Percentiles rank a stretch among this genome's conserved stretches.
Conservation (phyloP, 192 early-diverging fungal genomes). For the Coemansia sp. region DNA sequence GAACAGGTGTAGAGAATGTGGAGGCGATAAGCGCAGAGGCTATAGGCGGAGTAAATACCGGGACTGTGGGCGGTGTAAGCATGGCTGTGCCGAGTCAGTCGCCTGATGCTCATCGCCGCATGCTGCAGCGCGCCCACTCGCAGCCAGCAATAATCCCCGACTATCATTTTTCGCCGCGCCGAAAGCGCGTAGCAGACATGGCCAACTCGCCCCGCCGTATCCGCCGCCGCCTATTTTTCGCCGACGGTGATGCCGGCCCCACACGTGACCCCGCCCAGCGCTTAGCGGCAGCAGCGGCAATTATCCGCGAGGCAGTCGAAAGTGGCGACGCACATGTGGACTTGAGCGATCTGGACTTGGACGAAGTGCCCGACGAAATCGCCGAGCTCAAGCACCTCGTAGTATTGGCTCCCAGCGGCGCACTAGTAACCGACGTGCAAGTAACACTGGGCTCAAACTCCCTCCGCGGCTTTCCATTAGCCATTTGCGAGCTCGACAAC, state of each 20-base stretch:
- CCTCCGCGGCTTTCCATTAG: conserved; percentile 36
- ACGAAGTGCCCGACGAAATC: conserved; percentile 48
- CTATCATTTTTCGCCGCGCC: conserved; percentile 4
- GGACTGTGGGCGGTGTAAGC: not conserved
- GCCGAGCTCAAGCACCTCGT: conserved; percentile 54
- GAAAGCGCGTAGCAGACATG: conserved; percentile 23
- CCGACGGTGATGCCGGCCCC: conserved; percentile 33
- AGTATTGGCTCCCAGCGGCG: conserved; percentile 39
- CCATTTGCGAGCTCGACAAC: conserved; percentile 49
- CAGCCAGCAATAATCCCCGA: conserved; percentile 7
- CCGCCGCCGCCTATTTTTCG: conserved; percentile 49
- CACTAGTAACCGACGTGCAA: conserved; percentile 39
- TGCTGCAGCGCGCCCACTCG: conserved; percentile 46
- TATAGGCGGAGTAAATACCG: not conserved
- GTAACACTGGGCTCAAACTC: conserved; percentile 39
- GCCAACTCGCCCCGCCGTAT: conserved; percentile 35
- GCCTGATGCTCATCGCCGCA: conserved; percentile 31
- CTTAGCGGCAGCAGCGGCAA: conserved; percentile 19
- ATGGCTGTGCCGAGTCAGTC: conserved; percentile 17
- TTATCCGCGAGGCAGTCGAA: conserved; percentile 54
- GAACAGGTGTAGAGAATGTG: not conserved
- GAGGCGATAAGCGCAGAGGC: not conserved
- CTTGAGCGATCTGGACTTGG: conserved; percentile 53
- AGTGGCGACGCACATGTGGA: conserved; percentile 45
- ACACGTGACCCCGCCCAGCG: conserved; percentile 10